These are phyloP conservation scores for Phytophthora pistaciae DNA, from an alignment of 352 stramenopile species.

Conservation along the genomic window DNA sequence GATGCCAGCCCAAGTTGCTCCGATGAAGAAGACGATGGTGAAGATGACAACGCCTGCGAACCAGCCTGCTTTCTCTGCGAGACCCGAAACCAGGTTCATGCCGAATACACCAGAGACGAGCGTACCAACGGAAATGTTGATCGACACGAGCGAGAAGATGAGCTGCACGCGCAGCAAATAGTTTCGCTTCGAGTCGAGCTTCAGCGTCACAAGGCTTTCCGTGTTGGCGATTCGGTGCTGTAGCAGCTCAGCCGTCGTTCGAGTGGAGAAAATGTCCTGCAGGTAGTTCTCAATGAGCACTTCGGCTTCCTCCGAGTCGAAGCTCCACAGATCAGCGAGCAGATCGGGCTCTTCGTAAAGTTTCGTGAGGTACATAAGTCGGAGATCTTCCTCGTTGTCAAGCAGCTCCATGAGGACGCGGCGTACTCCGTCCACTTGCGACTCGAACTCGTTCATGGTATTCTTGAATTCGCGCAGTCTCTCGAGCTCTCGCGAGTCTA, in stretches of 20 bases:
- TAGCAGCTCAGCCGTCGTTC: conserved; percentile 64
- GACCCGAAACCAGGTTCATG: conserved; percentile 43
- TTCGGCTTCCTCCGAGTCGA: conserved; percentile 75
- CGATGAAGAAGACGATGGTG: conserved; percentile 40
- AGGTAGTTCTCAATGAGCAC: conserved; percentile 75
- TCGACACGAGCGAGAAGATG: conserved; percentile 42
- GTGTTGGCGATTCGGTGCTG: conserved; percentile 76
- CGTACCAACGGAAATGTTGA: conserved; percentile 43
- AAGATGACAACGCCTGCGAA: conserved; percentile 48
- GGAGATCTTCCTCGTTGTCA: conserved; percentile 69
- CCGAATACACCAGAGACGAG: conserved; percentile 43
- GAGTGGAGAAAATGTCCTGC: conserved; percentile 79
- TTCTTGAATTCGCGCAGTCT: conserved; percentile 67
- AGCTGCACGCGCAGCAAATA: conserved; percentile 54
- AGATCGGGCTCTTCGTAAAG: conserved; percentile 57
- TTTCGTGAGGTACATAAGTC: conserved; percentile 65
- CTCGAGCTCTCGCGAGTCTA: conserved; percentile 54
- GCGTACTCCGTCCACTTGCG: conserved; percentile 58
- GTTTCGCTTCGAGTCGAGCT: conserved; percentile 78
- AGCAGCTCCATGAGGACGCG: conserved; percentile 63
- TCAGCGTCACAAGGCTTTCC: conserved; percentile 73
- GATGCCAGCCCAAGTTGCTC: conserved; percentile 26
- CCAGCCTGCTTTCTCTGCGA: conserved; percentile 32
- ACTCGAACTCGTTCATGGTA: conserved; percentile 68
- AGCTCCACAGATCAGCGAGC: conserved; percentile 56